Conservation (phyloP, 352 stramenopile species). For the Phytopythium oedochilum region DNA sequence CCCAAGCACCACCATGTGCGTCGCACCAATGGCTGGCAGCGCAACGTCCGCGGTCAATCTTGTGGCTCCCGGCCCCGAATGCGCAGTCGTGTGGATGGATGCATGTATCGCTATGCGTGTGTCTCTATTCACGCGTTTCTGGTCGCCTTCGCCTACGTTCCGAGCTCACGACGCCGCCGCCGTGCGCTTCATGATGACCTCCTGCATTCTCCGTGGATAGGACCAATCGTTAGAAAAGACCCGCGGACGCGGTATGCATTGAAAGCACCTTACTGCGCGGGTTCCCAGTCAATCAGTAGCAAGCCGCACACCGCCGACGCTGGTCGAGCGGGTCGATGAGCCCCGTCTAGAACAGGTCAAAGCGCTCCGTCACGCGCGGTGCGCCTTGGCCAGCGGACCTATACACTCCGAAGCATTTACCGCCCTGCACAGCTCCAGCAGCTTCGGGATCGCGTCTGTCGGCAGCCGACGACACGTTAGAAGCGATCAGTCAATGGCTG, state of each 20-base stretch:
- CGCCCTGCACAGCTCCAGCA: slow-evolving; percentile 89
- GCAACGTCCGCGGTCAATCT: too few species aligned
- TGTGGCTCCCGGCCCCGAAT: neutral
- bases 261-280: slow-evolving; percentile 92
- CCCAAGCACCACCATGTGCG: too few species aligned
- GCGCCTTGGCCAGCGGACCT: slow-evolving; percentile 94
- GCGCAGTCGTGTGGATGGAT: too few species aligned
- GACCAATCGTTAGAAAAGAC: too few species aligned
- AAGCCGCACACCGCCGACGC: slow-evolving; percentile 94
- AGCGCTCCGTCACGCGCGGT: slow-evolving; percentile 96
- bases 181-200: slow-evolving; percentile 96
- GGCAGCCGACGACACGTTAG: too few species aligned
- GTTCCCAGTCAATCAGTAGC: slow-evolving; percentile 98
- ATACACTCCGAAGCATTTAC: slow-evolving; percentile 98
- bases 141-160: neutral
- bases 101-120: too few species aligned
- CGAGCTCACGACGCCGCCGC: slow-evolving; percentile 2
- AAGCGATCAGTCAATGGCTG: too few species aligned
- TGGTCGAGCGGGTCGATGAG: slow-evolving; percentile 98
- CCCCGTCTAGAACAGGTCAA: slow-evolving; percentile 99
- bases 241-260: too few species aligned
- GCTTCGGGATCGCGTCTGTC: slow-evolving; percentile 55
- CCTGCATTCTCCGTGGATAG: too few species aligned
- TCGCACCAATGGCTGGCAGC: too few species aligned
- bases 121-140: neutral